Evolutionary conservation across 2,329 filamentous ascomycete species (phyloP).

Genomic region (Fusarium cicatricum): DNA sequence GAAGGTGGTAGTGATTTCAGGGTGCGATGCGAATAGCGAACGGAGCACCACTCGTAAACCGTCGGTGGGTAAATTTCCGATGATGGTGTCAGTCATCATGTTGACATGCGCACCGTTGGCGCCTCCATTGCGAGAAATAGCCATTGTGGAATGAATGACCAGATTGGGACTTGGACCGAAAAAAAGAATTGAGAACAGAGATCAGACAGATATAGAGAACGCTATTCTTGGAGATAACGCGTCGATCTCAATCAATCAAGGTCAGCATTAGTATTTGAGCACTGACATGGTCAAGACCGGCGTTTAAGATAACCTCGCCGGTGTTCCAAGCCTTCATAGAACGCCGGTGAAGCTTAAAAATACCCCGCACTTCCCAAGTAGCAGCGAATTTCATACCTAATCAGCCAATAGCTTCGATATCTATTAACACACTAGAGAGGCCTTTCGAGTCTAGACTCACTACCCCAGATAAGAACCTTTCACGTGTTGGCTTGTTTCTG

Average conservation of each 20-base stretch:
- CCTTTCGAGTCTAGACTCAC: no score
- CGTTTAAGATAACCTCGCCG: neutral
- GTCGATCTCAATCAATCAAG: neutral
- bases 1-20: slow-evolving; percentile 6
- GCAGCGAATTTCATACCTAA: no score
- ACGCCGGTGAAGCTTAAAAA: no score
- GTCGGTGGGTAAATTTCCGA: slow-evolving; percentile 52
- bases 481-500: no score
- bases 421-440: no score
- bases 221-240: no score
- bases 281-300: neutral
- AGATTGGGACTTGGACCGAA: no score
- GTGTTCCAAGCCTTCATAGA: neutral
- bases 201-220: no score
- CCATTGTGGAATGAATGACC: neutral
- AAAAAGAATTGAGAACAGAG: no score
- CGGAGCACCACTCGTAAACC: slow-evolving; percentile 49
- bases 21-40: slow-evolving; percentile 8
- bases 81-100: slow-evolving; percentile 56
- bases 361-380: no score
- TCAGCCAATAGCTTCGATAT: no score
- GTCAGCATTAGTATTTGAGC: neutral
- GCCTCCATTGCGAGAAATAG: slow-evolving; percentile 1
- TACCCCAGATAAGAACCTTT: no score
- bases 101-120: slow-evolving; percentile 52